Percentiles rank a stretch among this genome's conserved stretches.
Evolutionary conservation across 1,284 basidiomycete species (phyloP).

Genomic region (Boletus hoseneyae): DNA sequence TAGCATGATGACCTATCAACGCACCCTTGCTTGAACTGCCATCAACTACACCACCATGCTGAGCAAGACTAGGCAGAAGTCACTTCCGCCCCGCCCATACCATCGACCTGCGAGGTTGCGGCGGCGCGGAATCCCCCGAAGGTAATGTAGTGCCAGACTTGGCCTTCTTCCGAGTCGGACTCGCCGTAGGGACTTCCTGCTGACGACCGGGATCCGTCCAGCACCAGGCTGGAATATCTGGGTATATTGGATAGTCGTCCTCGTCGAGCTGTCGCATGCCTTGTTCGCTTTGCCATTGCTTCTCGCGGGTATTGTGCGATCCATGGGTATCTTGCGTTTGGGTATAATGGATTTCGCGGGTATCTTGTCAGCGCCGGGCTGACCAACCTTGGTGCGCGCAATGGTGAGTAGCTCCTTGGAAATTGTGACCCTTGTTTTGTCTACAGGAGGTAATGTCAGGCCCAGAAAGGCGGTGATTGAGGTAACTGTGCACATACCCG

Average conservation of each 20-base stretch:
- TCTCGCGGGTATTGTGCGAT: constrained; percentile 1
- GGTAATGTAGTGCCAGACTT: no score
- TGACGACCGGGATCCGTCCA: not conserved
- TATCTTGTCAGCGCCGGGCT: no score
- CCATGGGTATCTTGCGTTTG: constrained; percentile 10
- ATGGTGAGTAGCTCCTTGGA: no score
- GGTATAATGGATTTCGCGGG: not conserved
- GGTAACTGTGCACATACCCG: constrained; percentile 4
- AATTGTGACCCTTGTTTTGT: no score
- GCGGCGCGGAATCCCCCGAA: no score
- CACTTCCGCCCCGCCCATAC: no score
- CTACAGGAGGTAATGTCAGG: no score
- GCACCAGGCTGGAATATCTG: constrained; percentile 2
- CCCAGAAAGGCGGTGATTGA: not conserved
- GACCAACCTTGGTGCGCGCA: no score
- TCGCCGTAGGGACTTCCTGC: no score
- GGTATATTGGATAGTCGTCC: constrained; percentile 4
- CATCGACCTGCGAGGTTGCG: no score
- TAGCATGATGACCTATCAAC: not conserved
- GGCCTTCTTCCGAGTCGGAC: no score
- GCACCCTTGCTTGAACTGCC: constrained; percentile 6
- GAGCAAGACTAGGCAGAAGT: not conserved
- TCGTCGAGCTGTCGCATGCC: constrained; percentile 1
- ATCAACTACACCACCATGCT: not conserved
- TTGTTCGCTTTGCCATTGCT: constrained; percentile 23